These are phyloP conservation scores for Dimocarpus longan DNA, from an alignment of 345 rosid species.

Conservation along the genomic window DNA sequence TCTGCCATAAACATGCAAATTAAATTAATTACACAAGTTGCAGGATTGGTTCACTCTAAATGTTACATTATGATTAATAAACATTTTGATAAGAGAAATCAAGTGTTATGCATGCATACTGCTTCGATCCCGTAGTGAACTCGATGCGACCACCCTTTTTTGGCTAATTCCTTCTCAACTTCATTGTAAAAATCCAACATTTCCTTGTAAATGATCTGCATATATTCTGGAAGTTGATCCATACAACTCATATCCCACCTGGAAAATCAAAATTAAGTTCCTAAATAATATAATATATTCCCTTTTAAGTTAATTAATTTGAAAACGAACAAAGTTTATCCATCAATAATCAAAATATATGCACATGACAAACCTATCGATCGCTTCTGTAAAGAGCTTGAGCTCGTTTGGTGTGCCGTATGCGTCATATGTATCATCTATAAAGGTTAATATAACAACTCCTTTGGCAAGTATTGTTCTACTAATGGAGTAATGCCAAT, in stretches of 20 bases:
- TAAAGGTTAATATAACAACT: neutral
- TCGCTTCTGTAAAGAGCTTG: slow-evolving; percentile 7
- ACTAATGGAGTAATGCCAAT: neutral
- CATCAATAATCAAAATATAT: too few relatives aligned
- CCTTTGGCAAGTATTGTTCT: neutral
- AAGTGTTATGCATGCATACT: neutral
- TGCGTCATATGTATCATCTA: slow-evolving; percentile 18
- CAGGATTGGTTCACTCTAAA: too few relatives aligned
- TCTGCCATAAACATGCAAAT: neutral
- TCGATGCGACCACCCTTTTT: slow-evolving; percentile 12
- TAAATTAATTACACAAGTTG: too few relatives aligned
- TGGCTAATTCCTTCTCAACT: slow-evolving; percentile 11
- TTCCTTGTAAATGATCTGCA: slow-evolving; percentile 14
- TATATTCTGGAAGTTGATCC: slow-evolving; percentile 19
- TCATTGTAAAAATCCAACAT: slow-evolving; percentile 21
- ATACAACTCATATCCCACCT: slow-evolving; percentile 31
- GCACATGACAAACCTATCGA: slow-evolving; percentile 9
- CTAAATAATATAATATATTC: too few relatives aligned
- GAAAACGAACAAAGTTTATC: too few relatives aligned
- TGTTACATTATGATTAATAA: too few relatives aligned
- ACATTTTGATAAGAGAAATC: too few relatives aligned
- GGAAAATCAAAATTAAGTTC: neutral
- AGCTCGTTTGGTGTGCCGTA: slow-evolving; percentile 23
- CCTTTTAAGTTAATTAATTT: too few relatives aligned
- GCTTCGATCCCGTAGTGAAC: slow-evolving; percentile 19